These are phyloP conservation scores for Claviceps sp. DNA, from an alignment of 2,329 filamentous ascomycete species.

Conservation along the genomic window DNA sequence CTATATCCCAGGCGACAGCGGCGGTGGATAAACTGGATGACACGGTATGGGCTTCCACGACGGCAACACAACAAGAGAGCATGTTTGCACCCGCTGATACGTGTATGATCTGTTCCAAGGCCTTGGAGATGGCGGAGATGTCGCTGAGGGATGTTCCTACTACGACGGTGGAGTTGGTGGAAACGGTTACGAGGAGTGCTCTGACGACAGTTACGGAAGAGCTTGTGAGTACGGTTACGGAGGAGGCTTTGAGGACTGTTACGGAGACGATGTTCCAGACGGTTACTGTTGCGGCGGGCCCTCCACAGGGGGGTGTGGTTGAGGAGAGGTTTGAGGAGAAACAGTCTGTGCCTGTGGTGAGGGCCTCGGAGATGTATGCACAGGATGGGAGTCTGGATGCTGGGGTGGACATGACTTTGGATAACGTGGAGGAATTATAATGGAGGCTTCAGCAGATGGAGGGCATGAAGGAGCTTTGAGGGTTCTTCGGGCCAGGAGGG, in stretches of 20 bases:
- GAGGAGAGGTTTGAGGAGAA: constrained; percentile 3
- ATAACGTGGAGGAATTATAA: too few relatives aligned
- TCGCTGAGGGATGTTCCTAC: neutral
- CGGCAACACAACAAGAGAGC: constrained; percentile 2
- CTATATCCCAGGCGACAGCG: neutral
- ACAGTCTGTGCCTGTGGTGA: too few relatives aligned
- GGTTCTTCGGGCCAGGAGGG: too few relatives aligned
- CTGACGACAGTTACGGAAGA: constrained; percentile 18
- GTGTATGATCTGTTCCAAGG: constrained; percentile 11
- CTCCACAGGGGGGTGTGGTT: constrained; percentile 4
- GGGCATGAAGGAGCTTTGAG: too few relatives aligned
- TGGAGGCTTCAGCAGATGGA: too few relatives aligned
- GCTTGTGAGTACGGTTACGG: constrained; percentile 6
- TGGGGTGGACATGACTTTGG: too few relatives aligned
- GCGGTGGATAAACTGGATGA: constrained; percentile 4
- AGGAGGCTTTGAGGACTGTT: constrained; percentile 14
- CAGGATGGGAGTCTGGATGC: too few relatives aligned
- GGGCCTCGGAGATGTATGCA: neutral
- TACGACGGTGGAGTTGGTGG: constrained; percentile 2
- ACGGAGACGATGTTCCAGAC: constrained; percentile 16
- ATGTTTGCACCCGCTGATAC: constrained; percentile 9
- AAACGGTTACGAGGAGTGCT: constrained; percentile 10
- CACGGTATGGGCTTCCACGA: constrained; percentile 16
- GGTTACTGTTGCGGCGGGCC: constrained; percentile 8
- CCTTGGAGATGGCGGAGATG: constrained; percentile 1